These are phyloP conservation scores for Suhomyces bokatorum DNA, from an alignment of 1,139 yeast species.

Conservation along the genomic window DNA sequence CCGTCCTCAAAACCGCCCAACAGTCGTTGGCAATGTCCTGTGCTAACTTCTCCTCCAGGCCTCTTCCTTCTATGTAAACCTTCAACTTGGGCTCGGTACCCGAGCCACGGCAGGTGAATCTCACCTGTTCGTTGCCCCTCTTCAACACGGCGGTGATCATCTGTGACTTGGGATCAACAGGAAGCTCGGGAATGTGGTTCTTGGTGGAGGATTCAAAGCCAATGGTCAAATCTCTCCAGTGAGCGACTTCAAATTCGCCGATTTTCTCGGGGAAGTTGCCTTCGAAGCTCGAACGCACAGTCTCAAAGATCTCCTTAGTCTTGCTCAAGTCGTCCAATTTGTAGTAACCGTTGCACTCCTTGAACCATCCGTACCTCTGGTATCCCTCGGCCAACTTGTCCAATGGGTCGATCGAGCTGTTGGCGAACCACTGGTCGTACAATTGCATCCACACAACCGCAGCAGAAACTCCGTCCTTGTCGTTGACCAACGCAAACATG, in stretches of 20 bases:
- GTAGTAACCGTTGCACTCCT: slow-evolving; percentile 87
- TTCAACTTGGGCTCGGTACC: slow-evolving; percentile 97
- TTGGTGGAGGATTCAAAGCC: slow-evolving; percentile 76
- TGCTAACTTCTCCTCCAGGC: slow-evolving; percentile 45
- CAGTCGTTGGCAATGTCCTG: slow-evolving; percentile 54
- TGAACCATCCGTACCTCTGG: slow-evolving; percentile 71
- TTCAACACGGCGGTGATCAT: slow-evolving; percentile 72
- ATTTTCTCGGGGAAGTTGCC: slow-evolving; percentile 43
- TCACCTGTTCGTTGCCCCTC: slow-evolving; percentile 38
- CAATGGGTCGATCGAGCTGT: slow-evolving; percentile 35
- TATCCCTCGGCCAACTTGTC: slow-evolving; percentile 61
- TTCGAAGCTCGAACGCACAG: slow-evolving; percentile 44
- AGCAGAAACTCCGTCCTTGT: slow-evolving; percentile 91
- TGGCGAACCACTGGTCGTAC: slow-evolving; percentile 49
- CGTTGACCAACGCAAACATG: slow-evolving; percentile 85
- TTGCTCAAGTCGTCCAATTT: slow-evolving; percentile 57
- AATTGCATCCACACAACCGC: slow-evolving; percentile 76
- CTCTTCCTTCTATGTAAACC: slow-evolving; percentile 79
- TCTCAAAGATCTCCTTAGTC: slow-evolving; percentile 50
- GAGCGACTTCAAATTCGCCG: slow-evolving; percentile 54
- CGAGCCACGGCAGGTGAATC: slow-evolving; percentile 89
- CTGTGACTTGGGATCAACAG: slow-evolving; percentile 70
- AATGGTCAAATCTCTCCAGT: slow-evolving; percentile 81
- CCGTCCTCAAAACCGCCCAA: slow-evolving; percentile 60
- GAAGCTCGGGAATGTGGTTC: slow-evolving; percentile 61